Evolutionary conservation across 2,329 filamentous ascomycete genomes (phyloP).

Genomic region (Phaeomoniella chlamydospora): DNA sequence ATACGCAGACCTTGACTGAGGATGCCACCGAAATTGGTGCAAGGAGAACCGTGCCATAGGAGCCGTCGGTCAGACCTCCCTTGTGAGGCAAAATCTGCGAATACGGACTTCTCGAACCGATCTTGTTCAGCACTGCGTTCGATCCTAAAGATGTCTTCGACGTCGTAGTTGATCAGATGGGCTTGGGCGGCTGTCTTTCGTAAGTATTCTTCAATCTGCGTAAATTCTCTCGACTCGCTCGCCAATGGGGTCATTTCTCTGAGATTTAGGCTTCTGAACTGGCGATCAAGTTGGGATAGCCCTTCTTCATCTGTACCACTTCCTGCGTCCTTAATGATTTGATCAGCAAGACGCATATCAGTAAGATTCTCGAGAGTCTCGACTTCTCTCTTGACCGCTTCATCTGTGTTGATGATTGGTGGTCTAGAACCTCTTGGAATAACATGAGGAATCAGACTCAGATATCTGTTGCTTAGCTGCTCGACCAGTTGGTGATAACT

Average conservation of each 20-base stretch:
- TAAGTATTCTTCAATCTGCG: constrained; percentile 52
- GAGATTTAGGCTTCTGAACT: constrained; percentile 57
- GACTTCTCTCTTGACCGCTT: constrained; percentile 57
- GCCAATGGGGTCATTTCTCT: constrained; percentile 63
- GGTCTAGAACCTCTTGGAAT: constrained; percentile 50
- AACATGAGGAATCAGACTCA: constrained; percentile 66
- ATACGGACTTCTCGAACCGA: constrained; percentile 48
- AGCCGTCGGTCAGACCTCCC: constrained; percentile 47
- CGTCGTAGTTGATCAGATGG: constrained; percentile 36
- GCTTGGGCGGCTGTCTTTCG: constrained; percentile 50
- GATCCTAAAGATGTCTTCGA: constrained; percentile 66
- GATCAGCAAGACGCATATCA: constrained; percentile 70
- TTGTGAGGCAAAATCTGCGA: constrained; percentile 35
- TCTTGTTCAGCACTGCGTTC: constrained; percentile 51
- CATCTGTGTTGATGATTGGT: constrained; percentile 38
- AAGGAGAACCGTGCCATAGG: constrained; percentile 76
- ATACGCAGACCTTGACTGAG: constrained; percentile 80
- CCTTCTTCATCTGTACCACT: constrained; percentile 31
- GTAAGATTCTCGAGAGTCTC: constrained; percentile 66
- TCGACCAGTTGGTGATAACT: constrained; percentile 33
- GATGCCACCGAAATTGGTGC: constrained; percentile 77
- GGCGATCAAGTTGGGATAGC: constrained; percentile 54
- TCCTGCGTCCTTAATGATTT: constrained; percentile 56
- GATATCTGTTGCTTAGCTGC: constrained; percentile 61
- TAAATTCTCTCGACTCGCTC: constrained; percentile 45